Percentiles rank a stretch among this genome's conserved stretches.
These are phyloP conservation scores for Aspergillus texensis DNA, from an alignment of 2,329 filamentous ascomycete species.

Conservation along the genomic window DNA sequence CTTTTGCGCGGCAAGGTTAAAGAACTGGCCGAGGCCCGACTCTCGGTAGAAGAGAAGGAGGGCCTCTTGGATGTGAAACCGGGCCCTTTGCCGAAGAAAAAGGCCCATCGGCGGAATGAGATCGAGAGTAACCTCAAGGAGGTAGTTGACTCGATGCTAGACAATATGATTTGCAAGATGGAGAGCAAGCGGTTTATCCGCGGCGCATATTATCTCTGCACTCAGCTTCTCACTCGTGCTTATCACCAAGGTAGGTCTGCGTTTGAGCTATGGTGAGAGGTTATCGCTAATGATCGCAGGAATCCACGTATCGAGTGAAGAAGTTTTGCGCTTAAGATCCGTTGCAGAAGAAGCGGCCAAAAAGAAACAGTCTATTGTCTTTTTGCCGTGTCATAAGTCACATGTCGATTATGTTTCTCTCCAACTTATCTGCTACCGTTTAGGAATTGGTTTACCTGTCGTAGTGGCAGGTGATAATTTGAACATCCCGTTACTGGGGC, in stretches of 20 bases:
- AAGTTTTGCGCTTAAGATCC: conserved; percentile 78
- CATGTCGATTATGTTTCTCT: conserved; percentile 96
- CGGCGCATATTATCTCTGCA: conserved; percentile 84
- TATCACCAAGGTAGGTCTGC: conserved; percentile 79
- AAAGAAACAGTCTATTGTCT: conserved; percentile 94
- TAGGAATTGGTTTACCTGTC: conserved; percentile 85
- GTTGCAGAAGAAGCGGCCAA: conserved; percentile 81
- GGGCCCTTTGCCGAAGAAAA: conserved; percentile 33
- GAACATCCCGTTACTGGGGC: conserved; percentile 87
- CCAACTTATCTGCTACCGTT: conserved; percentile 91
- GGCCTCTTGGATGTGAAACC: conserved; percentile 60
- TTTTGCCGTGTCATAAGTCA: conserved; percentile 89
- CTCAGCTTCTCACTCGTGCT: conserved; percentile 85
- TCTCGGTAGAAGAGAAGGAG: conserved; percentile 75
- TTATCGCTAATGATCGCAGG: conserved; percentile 39
- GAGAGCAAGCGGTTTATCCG: conserved; percentile 92
- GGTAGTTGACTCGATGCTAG: conserved; percentile 82
- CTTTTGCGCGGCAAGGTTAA: conserved; percentile 74
- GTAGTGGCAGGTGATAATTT: conserved; percentile 96
- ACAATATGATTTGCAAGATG: conserved; percentile 99
- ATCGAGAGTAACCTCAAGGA: conserved; percentile 75
- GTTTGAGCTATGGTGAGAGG: background rate
- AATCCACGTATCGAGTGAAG: conserved; percentile 93
- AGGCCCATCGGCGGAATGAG: conserved; percentile 49
- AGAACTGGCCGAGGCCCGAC: conserved; percentile 73